Percentiles rank a stretch among this genome's conserved stretches.
Conservation (phyloP, 1,284 basidiomycete genomes). For the Crepidotus sp. region DNA sequence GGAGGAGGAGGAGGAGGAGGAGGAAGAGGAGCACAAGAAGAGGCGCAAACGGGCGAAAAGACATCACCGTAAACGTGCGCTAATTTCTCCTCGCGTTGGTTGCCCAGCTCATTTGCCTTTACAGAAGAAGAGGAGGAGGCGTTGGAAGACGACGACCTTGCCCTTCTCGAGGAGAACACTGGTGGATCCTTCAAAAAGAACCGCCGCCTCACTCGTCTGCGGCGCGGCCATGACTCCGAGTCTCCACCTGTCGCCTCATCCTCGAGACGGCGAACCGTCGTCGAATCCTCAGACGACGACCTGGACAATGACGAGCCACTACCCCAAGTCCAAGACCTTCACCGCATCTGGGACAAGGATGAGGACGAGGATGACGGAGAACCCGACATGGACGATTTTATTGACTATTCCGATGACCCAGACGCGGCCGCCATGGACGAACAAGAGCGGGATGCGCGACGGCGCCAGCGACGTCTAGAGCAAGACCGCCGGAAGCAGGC, state of each 20-base stretch:
- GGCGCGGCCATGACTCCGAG: slow-evolving; percentile 60
- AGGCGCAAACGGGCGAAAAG: slow-evolving; percentile 45
- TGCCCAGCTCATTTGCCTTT: slow-evolving; percentile 16
- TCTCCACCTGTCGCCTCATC: slow-evolving; percentile 57
- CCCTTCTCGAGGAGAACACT: slow-evolving; percentile 91
- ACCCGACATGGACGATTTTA: slow-evolving; percentile 82
- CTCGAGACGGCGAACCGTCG: slow-evolving; percentile 46
- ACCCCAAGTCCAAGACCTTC: slow-evolving; percentile 58
- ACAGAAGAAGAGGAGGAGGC: slow-evolving; percentile 56
- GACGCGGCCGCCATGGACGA: slow-evolving; percentile 63
- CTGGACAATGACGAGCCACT: slow-evolving; percentile 52
- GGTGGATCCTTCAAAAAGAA: slow-evolving; percentile 54
- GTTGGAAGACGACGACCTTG: slow-evolving; percentile 94
- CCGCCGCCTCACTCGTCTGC: slow-evolving; percentile 58
- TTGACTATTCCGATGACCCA: slow-evolving; percentile 87
- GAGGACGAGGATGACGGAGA: slow-evolving; percentile 65
- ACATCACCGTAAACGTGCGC: slow-evolving; percentile 55
- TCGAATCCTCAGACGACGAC: slow-evolving; percentile 68
- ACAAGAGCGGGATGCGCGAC: slow-evolving; percentile 63
- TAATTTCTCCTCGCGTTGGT: slow-evolving; percentile 2
- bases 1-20: slow-evolving; percentile 70
- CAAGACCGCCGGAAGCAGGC: slow-evolving; percentile 52
- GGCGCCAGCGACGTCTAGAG: slow-evolving; percentile 61
- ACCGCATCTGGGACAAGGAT: slow-evolving; percentile 82
- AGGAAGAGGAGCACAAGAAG: slow-evolving; percentile 50